These are phyloP conservation scores for Priceomyces fermenticarens DNA, from an alignment of 805 yeast species.

Conservation along the genomic window DNA sequence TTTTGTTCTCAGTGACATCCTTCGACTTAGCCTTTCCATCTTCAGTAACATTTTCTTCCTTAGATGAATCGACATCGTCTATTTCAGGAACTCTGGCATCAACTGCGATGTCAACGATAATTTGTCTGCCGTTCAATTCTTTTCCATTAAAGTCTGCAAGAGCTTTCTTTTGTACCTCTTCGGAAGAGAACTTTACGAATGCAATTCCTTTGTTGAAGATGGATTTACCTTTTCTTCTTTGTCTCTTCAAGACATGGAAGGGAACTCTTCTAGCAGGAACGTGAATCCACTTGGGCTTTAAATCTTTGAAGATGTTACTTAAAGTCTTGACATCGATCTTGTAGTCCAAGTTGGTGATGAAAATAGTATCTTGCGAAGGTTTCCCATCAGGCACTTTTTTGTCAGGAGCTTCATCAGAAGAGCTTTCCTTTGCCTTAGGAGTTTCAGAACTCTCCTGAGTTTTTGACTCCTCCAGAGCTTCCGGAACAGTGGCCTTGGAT, in stretches of 20 bases:
- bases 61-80: conserved; percentile 23
- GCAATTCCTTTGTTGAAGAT: conserved; percentile 64
- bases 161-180: conserved; percentile 68
- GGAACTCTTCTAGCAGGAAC: conserved; percentile 56
- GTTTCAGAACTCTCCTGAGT: background rate
- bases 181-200: conserved; percentile 56
- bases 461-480: background rate
- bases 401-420: conserved; percentile 7
- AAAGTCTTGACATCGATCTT: conserved; percentile 47
- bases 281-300: conserved; percentile 54
- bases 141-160: conserved; percentile 66
- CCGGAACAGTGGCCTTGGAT: background rate
- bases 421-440: conserved; percentile 5
- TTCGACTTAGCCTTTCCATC: background rate
- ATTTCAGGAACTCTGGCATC: conserved; percentile 43
- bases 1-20: conserved; percentile 1
- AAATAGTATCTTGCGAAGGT: conserved; percentile 57
- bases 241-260: conserved; percentile 37
- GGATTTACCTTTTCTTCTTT: conserved; percentile 42
- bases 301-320: conserved; percentile 43
- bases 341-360: conserved; percentile 58
- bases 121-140: conserved; percentile 59
- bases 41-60: conserved; percentile 2
- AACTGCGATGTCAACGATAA: conserved; percentile 71
- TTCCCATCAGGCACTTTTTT: conserved; percentile 42